phyloP scores from a whole-genome alignment of 202 grass and related monocot genomes.

The Zoysia matrella region DNA sequence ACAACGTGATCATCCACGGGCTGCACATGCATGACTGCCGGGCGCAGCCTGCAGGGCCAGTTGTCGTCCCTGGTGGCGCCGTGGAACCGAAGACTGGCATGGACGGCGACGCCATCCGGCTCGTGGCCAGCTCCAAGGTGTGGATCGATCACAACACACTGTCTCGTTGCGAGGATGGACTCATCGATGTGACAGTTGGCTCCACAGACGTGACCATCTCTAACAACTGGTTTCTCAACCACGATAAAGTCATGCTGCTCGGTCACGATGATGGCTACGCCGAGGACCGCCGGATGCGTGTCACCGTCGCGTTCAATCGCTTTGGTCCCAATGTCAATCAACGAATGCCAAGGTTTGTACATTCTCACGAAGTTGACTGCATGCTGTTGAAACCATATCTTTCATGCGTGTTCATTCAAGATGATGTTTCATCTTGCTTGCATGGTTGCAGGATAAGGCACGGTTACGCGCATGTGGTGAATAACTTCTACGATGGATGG shows the following conservation, averaged over 20 bases:
- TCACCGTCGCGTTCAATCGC: slow-evolving; percentile 85
- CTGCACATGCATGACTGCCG: slow-evolving; percentile 60
- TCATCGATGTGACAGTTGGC: slow-evolving; percentile 74
- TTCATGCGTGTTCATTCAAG: neutral
- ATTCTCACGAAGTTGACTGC: neutral
- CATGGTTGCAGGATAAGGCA: slow-evolving; percentile 60
- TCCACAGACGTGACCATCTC: slow-evolving; percentile 82
- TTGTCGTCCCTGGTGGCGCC: slow-evolving; percentile 48
- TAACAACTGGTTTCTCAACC: slow-evolving; percentile 91
- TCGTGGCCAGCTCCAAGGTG: slow-evolving; percentile 64
- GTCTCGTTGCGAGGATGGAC: slow-evolving; percentile 66
- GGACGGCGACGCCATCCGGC: slow-evolving; percentile 81
- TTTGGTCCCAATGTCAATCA: slow-evolving; percentile 85
- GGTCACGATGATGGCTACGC: slow-evolving; percentile 72
- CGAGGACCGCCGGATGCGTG: slow-evolving; percentile 63
- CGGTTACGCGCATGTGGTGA: slow-evolving; percentile 80
- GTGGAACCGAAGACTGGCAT: neutral
- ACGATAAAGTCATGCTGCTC: slow-evolving; percentile 95
- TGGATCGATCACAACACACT: slow-evolving; percentile 95
- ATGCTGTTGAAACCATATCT: too few species aligned
- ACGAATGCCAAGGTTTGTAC: slow-evolving; percentile 78
- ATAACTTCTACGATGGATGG: slow-evolving; percentile 88
- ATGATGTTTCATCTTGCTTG: neutral
- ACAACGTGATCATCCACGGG: slow-evolving; percentile 74
- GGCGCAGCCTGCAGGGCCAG: slow-evolving; percentile 37